Evolutionary conservation across 1,284 basidiomycete genomes (phyloP).

Genomic region (Puccinia sorghi): DNA sequence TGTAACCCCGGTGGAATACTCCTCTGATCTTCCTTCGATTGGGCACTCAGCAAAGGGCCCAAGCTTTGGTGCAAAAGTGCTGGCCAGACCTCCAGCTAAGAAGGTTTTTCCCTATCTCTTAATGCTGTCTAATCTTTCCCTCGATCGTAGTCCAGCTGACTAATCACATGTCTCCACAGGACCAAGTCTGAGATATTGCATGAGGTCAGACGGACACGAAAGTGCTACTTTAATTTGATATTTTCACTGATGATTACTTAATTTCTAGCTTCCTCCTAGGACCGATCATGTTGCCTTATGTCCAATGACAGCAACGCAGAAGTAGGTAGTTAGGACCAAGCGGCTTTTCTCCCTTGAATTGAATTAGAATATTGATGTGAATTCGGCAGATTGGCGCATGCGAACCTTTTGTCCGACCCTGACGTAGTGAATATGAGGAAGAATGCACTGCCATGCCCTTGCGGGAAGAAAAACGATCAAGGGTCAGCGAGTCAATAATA

Average conservation of each 20-base stretch:
- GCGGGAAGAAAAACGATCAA: not conserved
- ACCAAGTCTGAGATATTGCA: constrained; percentile 46
- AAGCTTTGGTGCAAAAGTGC: constrained; percentile 42
- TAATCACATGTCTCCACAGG: not conserved
- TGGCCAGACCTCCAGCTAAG: constrained; percentile 47
- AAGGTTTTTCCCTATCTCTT: constrained; percentile 20
- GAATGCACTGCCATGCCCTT: constrained; percentile 27
- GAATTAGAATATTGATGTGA: not conserved
- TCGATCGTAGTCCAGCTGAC: not conserved
- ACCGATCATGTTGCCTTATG: constrained; percentile 47
- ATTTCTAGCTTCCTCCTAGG: constrained; percentile 27
- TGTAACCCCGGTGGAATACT: not conserved
- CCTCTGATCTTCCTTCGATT: not conserved
- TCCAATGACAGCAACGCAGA: constrained; percentile 37
- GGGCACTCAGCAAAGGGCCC: constrained; percentile 12
- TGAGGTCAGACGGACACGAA: constrained; percentile 19
- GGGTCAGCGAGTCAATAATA: constrained; percentile 4
- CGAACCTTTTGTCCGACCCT: constrained; percentile 29
- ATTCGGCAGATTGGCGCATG: constrained; percentile 27
- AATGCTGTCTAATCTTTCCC: not conserved
- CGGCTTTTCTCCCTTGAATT: not conserved
- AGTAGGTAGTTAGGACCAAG: not conserved
- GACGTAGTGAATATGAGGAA: constrained; percentile 47
- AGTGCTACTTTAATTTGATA: not conserved
- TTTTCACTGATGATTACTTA: constrained; percentile 2